These are phyloP conservation scores for Cordyceps tenuipes DNA, from an alignment of 2,329 filamentous ascomycete genomes.

Conservation along the genomic window DNA sequence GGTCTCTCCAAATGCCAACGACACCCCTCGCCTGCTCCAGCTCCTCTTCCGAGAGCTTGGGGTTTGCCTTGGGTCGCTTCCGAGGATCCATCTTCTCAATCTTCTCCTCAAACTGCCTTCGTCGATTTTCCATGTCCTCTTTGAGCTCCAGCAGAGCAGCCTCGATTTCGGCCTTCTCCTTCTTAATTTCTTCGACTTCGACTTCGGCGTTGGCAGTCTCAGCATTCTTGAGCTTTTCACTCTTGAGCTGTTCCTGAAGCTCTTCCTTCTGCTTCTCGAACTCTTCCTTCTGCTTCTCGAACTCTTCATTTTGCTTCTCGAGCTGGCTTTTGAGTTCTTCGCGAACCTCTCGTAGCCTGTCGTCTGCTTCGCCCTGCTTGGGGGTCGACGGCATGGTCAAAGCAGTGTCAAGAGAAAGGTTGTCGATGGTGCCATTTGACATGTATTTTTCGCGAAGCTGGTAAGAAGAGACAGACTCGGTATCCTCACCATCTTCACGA, in stretches of 20 bases:
- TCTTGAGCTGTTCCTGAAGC: slow-evolving; percentile 68
- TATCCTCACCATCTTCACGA: slow-evolving; percentile 79
- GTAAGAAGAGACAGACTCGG: slow-evolving; percentile 82
- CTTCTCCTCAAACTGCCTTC: slow-evolving; percentile 75
- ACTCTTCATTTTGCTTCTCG: slow-evolving; percentile 78
- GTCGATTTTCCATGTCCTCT: slow-evolving; percentile 78
- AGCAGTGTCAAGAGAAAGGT: slow-evolving; percentile 89
- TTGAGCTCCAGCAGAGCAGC: slow-evolving; percentile 69
- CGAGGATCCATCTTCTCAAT: slow-evolving; percentile 66
- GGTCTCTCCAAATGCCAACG: slow-evolving; percentile 68
- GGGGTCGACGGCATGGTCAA: slow-evolving; percentile 93
- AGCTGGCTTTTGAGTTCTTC: slow-evolving; percentile 79
- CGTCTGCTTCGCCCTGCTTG: slow-evolving; percentile 66
- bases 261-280: slow-evolving; percentile 77
- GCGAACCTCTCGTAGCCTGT: slow-evolving; percentile 62
- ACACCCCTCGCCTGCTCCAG: slow-evolving; percentile 59
- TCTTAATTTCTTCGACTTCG: slow-evolving; percentile 74
- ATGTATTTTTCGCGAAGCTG: slow-evolving; percentile 89
- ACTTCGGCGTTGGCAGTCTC: slow-evolving; percentile 68
- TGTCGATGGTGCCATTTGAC: slow-evolving; percentile 89
- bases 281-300: slow-evolving; percentile 72
- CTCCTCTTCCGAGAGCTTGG: slow-evolving; percentile 63
- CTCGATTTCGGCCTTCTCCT: slow-evolving; percentile 80
- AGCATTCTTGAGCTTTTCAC: slow-evolving; percentile 66
- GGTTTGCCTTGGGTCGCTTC: slow-evolving; percentile 51